Base-by-base conservation (phyloP, 2,329 filamentous ascomycete genomes). In the Didymella exigua region DNA sequence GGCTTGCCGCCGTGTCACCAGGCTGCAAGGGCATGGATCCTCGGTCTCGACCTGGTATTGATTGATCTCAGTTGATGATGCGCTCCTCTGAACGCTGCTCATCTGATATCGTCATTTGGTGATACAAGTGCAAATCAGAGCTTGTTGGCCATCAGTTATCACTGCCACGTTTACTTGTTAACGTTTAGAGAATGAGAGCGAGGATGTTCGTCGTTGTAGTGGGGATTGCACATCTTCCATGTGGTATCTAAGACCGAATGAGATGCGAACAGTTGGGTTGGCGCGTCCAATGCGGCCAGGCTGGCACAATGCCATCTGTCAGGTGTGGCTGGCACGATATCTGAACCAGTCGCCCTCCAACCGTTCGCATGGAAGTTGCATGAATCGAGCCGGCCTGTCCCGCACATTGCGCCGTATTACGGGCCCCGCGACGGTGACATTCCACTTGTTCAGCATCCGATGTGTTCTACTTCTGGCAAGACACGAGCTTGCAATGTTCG, bases 191-290 rank as follows among this genome's bases (percentile, higher is more conserved):
- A 38, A 49, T 38, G 36, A 52, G 41, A 36, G 30, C 26, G 54
- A 57, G 40, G 55, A 58, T 38, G 19, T 42, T 46, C 21, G 45
- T 38, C 36, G 43, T 21, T 21, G 37, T 45, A n/a, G 56, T 45
- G 36, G 52, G 37, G 34, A 46, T 42, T 43, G 49, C 31, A 33
- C 43, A 40, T 38, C 27, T 21, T 33, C 56, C 44, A 56, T 50
- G 54, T 42, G 50, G 41, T 41, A 49, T 50, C 55, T 53, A 51
- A 55, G 59, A 44, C 59, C 63, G 59, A 68, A 68, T 65, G 62
- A 67, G 42, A 65, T 72, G 69, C 70, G 69, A 70, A 72, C 69
- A 62, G 60, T 61, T 64, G 57, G 68, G 70, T 69, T 71, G 70
- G 67, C 69, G 70, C 67, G 70, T 67, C 63, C 67, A 63, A 67